Percentiles rank a stretch among this genome's conserved stretches.
phyloP scores from a whole-genome alignment of 2,329 filamentous ascomycete species.

The Fusarium scirpi region DNA sequence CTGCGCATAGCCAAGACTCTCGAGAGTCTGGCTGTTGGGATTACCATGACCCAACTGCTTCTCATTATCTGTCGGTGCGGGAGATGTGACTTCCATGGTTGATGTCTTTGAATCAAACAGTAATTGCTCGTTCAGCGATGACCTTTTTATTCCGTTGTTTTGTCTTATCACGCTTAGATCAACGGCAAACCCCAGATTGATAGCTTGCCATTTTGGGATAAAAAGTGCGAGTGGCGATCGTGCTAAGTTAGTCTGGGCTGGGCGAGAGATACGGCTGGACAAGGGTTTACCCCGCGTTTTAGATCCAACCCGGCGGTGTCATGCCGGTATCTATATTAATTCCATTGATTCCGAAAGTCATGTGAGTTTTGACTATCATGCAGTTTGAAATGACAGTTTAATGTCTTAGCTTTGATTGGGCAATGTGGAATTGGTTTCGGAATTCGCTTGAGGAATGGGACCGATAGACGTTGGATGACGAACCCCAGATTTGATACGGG shows the following conservation, averaged over 20 bases:
- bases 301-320: not conserved
- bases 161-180: not conserved
- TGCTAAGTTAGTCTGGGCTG: not conserved
- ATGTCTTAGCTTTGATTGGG: too few species aligned
- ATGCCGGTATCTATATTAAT: not conserved
- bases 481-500: not conserved
- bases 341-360: not conserved
- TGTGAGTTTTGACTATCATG: not conserved
- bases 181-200: not conserved
- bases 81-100: not conserved
- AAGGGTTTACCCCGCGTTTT: not conserved
- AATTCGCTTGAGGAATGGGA: not conserved
- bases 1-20: slow-evolving; percentile 1
- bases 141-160: not conserved
- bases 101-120: not conserved
- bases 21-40: slow-evolving; percentile 5
- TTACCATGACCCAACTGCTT: not conserved
- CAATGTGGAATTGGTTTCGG: not conserved
- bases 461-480: not conserved
- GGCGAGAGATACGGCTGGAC: not conserved
- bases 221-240: slow-evolving; percentile 18
- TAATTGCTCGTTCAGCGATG: too few species aligned
- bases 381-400: accelerated
- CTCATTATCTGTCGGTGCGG: not conserved
- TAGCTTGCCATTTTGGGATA: slow-evolving; percentile 5